Percentiles rank a stretch among this genome's conserved stretches.
These are phyloP conservation scores for Eucalyptus curtisii DNA, from an alignment of 345 rosid genomes.

Conservation along the genomic window DNA sequence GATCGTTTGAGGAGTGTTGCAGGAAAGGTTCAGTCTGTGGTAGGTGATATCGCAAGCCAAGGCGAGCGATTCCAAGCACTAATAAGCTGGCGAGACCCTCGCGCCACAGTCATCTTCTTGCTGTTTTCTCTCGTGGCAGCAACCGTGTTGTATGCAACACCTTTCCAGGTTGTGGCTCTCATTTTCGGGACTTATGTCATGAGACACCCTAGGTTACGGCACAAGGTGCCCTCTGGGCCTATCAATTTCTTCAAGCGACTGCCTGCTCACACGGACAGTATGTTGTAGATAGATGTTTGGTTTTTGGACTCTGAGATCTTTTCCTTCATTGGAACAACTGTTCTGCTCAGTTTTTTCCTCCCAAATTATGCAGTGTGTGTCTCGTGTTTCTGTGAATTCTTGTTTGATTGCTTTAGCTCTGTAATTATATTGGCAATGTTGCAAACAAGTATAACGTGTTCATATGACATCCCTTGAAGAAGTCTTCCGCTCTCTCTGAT, in stretches of 20 bases:
- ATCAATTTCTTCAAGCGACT: conserved; percentile 77
- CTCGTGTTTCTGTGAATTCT: not conserved
- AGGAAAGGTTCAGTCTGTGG: conserved; percentile 73
- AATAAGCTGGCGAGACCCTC: conserved; percentile 90
- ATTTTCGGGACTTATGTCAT: conserved; percentile 43
- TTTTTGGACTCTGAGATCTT: not conserved
- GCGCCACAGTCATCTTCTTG: conserved; percentile 69
- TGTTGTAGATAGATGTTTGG: conserved; percentile 33
- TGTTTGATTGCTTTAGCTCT: not conserved
- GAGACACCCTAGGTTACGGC: conserved; percentile 86
- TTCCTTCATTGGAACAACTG: not conserved
- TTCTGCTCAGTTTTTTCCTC: not conserved
- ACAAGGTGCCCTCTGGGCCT: conserved; percentile 52
- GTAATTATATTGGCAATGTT: not conserved
- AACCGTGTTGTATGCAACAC: conserved; percentile 52
- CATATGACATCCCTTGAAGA: not conserved
- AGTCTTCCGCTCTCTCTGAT: not conserved
- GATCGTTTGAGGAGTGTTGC: conserved; percentile 81
- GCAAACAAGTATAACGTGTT: not conserved
- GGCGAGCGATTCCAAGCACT: conserved; percentile 78
- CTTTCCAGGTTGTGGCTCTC: conserved; percentile 67
- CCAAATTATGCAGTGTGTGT: not conserved
- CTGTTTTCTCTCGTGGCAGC: conserved; percentile 59
- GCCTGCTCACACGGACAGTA: conserved; percentile 74
- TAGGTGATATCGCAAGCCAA: conserved; percentile 89